A percentile compares a stretch with the other conserved stretches of the same genome.
phyloP scores from a whole-genome alignment of 192 early-diverging fungal species.

The Coemansia asiatica region DNA sequence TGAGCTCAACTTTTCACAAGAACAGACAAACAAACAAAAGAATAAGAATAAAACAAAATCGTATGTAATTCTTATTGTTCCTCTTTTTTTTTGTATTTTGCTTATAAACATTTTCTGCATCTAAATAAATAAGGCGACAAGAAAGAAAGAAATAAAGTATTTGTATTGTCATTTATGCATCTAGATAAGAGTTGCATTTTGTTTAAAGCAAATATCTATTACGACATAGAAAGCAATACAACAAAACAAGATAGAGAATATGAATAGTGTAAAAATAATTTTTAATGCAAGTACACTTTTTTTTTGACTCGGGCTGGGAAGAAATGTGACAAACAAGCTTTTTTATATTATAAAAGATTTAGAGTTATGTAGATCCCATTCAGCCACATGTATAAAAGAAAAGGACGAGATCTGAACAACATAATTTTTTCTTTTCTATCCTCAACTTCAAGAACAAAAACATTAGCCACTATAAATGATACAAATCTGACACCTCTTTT shows the following conservation, averaged over 20 bases:
- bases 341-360: background rate
- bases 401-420: background rate
- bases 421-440: background rate
- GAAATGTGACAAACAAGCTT: too few species aligned
- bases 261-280: background rate
- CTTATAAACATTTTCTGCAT: background rate
- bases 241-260: background rate
- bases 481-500: background rate
- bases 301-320: background rate
- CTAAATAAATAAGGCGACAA: background rate
- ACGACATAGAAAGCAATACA: background rate
- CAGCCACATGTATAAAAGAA: background rate
- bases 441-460: too few species aligned
- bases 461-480: background rate
- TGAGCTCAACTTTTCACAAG: background rate
- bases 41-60: background rate
- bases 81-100: background rate
- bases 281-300: background rate
- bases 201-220: background rate
- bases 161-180: slow-evolving; percentile 7
- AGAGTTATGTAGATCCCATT: background rate
- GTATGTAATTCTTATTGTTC: background rate
- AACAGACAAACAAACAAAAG: background rate
- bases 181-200: background rate
- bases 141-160: slow-evolving; percentile 8